Percentiles rank a stretch among this genome's conserved stretches.
Conservation (phyloP, 202 grass and related monocot species). For the Setaria italica region DNA sequence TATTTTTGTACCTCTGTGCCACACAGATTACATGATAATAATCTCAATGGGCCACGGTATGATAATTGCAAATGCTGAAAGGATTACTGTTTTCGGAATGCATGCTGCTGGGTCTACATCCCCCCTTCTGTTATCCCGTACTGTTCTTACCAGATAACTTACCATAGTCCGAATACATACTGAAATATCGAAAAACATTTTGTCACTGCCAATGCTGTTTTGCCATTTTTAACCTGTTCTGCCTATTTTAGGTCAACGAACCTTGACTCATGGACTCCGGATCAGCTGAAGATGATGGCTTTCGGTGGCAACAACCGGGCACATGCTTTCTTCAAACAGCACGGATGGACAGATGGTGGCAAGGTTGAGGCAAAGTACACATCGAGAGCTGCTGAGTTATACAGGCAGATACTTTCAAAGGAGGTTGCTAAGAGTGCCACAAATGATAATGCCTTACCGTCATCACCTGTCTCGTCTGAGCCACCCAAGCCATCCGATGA, state of each 20-base stretch:
- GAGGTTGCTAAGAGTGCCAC: constrained; percentile 71
- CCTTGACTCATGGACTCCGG: constrained; percentile 83
- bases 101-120: not conserved
- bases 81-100: not conserved
- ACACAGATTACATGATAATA: not conserved
- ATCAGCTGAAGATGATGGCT: constrained; percentile 86
- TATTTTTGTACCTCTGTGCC: not conserved
- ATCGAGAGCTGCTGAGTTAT: constrained; percentile 78
- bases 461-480: constrained; percentile 61
- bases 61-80: not conserved
- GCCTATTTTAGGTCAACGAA: constrained; percentile 67
- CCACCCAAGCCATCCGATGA: constrained; percentile 40
- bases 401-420: constrained; percentile 75
- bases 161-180: not conserved
- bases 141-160: not conserved
- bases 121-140: not conserved
- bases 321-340: constrained; percentile 87
- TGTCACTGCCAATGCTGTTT: not conserved
- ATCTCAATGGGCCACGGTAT: not conserved
- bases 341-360: constrained; percentile 71
- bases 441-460: constrained; percentile 43
- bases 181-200: not conserved
- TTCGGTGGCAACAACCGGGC: constrained; percentile 84
- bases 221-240: not conserved
- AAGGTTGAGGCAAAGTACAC: constrained; percentile 82